Percentiles rank a stretch among this genome's conserved stretches.
Evolutionary conservation across 768 basidiomycete species (phyloP).

Genomic region (Hericium alpestre): DNA sequence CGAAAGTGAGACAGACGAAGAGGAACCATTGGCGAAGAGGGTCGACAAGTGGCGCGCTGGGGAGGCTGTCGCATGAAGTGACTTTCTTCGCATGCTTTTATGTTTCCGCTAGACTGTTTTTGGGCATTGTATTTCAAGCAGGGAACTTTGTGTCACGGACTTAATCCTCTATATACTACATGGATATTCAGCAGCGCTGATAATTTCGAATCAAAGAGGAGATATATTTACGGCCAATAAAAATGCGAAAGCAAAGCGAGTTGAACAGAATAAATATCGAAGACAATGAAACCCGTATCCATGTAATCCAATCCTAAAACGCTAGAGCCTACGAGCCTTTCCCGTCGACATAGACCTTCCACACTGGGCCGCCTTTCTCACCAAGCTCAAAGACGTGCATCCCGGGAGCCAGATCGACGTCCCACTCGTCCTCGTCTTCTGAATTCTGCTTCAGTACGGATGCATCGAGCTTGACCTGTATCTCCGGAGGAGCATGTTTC

Average conservation of each 20-base stretch:
- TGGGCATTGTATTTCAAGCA: too few relatives aligned
- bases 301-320: not conserved
- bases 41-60: constrained; percentile 18
- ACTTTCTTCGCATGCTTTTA: too few relatives aligned
- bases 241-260: constrained; percentile 1
- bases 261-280: not conserved
- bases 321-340: constrained; percentile 4
- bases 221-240: not conserved
- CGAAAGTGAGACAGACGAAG: constrained; percentile 31
- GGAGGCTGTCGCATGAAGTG: constrained; percentile 7
- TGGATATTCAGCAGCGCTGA: not conserved
- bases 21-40: constrained; percentile 21
- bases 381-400: constrained; percentile 55
- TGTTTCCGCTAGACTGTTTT: too few relatives aligned
- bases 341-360: constrained; percentile 51
- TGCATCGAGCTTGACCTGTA: constrained; percentile 55
- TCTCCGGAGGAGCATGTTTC: constrained; percentile 9
- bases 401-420: constrained; percentile 47
- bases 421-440: constrained; percentile 47
- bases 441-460: constrained; percentile 33
- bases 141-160: not conserved
- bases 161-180: not conserved
- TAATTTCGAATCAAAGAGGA: not conserved
- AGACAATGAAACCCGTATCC: not conserved
- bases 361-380: constrained; percentile 50